phyloP scores from a whole-genome alignment of 495 filamentous ascomycete species.

The Aspergillus carlsbadensis region DNA sequence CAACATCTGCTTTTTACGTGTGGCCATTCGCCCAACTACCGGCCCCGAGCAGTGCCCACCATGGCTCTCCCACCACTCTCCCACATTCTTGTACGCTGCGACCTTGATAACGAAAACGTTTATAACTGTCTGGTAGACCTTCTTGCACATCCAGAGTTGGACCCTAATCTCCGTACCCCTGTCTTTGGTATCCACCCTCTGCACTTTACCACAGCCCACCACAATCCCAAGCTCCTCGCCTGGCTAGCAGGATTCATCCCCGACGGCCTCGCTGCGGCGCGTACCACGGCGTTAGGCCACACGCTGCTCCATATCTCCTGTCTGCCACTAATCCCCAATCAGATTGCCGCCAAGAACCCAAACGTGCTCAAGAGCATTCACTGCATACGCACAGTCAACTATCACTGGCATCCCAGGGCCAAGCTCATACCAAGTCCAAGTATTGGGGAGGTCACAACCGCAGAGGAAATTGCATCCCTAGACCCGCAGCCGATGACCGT shows the following conservation, averaged over 20 bases:
- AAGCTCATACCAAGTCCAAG: too few relatives aligned
- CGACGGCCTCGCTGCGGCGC: background rate
- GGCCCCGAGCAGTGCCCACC: conserved; percentile 7
- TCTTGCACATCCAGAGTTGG: conserved; percentile 9
- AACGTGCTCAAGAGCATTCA: conserved; percentile 11
- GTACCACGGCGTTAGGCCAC: conserved; percentile 9
- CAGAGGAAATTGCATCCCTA: too few relatives aligned
- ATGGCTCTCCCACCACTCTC: conserved; percentile 16
- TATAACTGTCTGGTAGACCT: background rate
- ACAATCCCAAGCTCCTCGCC: conserved; percentile 14
- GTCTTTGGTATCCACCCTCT: conserved; percentile 18
- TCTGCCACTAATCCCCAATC: background rate
- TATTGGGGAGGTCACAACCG: too few relatives aligned
- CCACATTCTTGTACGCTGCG: conserved; percentile 8
- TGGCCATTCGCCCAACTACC: conserved; percentile 11
- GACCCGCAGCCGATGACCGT: background rate
- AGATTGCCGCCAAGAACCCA: background rate
- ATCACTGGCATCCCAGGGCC: background rate
- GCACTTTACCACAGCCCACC: conserved; percentile 19
- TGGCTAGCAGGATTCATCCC: conserved; percentile 11
- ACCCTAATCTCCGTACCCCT: conserved; percentile 15
- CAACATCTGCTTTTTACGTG: conserved; percentile 1
- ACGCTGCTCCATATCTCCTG: conserved; percentile 16
- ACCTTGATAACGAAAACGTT: background rate
- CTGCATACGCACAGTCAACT: conserved; percentile 10